Evolutionary conservation across 2,329 filamentous ascomycete species (phyloP), one percentile per base, ranked within the genome.

Genomic region (Neonectria sp.): DNA sequence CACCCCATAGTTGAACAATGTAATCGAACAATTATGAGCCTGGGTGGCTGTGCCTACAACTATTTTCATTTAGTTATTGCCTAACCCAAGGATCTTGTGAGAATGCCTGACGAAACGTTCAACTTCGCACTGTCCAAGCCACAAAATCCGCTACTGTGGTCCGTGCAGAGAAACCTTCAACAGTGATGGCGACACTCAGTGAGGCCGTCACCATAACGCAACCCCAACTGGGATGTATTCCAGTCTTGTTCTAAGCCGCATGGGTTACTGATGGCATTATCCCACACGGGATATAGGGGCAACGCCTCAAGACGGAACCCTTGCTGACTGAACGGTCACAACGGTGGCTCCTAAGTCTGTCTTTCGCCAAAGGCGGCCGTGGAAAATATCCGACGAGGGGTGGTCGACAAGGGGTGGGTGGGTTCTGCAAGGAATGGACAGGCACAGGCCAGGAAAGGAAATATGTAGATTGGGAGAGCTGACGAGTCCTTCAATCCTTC

Each of bases 381-480:
- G 55, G 27, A 35, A 58, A 58, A 58, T 58, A 43, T 21, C 55
- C 55, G 43, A 58, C 43, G 49, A 33, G 49, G 9, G 15, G 29
- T 17, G 43, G 40, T 21, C 11, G n/a, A 35, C 51, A 53, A 35
- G 51, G 51, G 51, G n/a, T 37, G 51, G 51, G 51, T 51, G 46
- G n/a, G 31, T 53, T 35, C 51, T 53, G 51, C 51, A 53, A 53
- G 51, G 51, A 53, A 53, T 31, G 51, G 11, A 7, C 51, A n/a
- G 33, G 51, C 51, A 53, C 31, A 17, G 51, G 21, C 51, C 51
- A 17, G 11, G 15, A 53, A 13, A 24, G n/a, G 51, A 53, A 33
- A 53, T 25, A 7, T 35, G 51, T 11, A 24, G 31, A 17, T 35
- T 24, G 51, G n/a, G 40, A 21, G 51, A 53, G 51, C 51, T 53